Base-by-base conservation (phyloP, 2,329 filamentous ascomycete genomes). In the Colletotrichum tanaceti region DNA sequence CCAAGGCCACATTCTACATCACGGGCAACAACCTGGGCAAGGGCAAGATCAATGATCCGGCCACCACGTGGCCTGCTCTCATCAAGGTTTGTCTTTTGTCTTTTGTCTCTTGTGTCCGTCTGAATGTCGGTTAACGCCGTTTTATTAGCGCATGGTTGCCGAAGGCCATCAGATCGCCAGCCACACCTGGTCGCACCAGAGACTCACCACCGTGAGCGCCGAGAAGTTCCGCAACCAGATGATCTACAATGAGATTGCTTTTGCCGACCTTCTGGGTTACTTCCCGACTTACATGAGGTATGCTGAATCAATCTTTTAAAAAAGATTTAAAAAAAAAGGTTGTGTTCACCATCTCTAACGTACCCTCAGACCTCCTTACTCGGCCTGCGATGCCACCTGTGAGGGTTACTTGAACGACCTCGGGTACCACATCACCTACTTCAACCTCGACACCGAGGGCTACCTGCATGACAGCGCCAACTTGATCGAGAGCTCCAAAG, bases 1-100 rank as follows among this genome's bases (percentile, higher is more conserved):
- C 87, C 16, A 89, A 87, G 71, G 90, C 88, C 1, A 92, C 90
- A 2, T 92, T 92, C 76, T 91, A 91, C 73, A 76, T 83, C 53
- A 78, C 79, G 0, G 81, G 81, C 1, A 80, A 82, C 73, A 82
- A 82, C 72, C 71, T 76, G 4, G 78, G 75, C 62, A 84, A 82
- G 73, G 78, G 77, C 5, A 74, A 73, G 28, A 88, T 89, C 72
- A 87, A 89, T 70, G 80, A 84, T 63, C 76, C 81, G 4, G 80
- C 78, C 18, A 78, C 71, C 13, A 70, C 57, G 2, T 84, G 78
- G 78, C 73, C 78, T 4, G 71, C 58, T 20, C 73, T 84, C 24
- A 74, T 85, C n/a, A 73, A 72, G 22, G 79, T 55, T 24, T 55
- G 3, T 11, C 0, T 35, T 16, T 6, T 11, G 9, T 2, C 9